Evolutionary conservation across 106 monocot species (phyloP).

Genomic region (Vanilla planifolia): DNA sequence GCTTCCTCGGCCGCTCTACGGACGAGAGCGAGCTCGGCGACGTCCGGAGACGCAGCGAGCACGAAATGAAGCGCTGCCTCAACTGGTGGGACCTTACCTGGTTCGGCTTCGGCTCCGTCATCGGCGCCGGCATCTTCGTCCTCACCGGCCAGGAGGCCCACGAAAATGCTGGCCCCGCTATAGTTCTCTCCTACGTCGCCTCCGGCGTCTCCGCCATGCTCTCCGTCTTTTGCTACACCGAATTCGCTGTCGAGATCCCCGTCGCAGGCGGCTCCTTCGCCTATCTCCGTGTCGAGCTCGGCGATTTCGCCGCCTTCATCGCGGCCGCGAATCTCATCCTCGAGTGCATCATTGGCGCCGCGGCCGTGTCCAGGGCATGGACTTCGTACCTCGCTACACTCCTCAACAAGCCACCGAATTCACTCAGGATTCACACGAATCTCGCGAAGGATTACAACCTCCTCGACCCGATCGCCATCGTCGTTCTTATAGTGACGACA

Average conservation of each 20-base stretch:
- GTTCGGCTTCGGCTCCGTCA: conserved; percentile 69
- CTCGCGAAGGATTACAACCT: conserved; percentile 53
- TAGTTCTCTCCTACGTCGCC: conserved; percentile 57
- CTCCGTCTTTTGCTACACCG: conserved; percentile 79
- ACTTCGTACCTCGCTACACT: conserved; percentile 44
- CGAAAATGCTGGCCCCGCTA: conserved; percentile 56
- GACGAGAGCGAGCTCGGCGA: conserved; percentile 28
- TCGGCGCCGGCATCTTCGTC: conserved; percentile 81
- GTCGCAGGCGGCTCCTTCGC: conserved; percentile 69
- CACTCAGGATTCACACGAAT: conserved; percentile 22
- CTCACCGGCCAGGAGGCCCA: conserved; percentile 66
- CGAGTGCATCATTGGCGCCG: conserved; percentile 37
- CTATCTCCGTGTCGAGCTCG: conserved; percentile 68
- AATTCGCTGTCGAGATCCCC: conserved; percentile 79
- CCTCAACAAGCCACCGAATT: conserved; percentile 18
- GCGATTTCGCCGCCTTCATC: conserved; percentile 57
- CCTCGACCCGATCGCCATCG: conserved; percentile 65
- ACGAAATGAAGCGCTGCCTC: conserved; percentile 51
- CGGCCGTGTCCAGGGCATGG: conserved; percentile 39
- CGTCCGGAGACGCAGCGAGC: conserved; percentile 25
- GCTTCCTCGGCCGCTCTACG: conserved; percentile 31
- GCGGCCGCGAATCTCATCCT: conserved; percentile 50
- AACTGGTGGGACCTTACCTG: conserved; percentile 74
- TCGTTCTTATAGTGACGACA: conserved; percentile 26
- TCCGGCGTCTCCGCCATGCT: conserved; percentile 67